Evolutionary conservation across 352 stramenopile genomes (phyloP).

Genomic region (Pythium guiyangense): DNA sequence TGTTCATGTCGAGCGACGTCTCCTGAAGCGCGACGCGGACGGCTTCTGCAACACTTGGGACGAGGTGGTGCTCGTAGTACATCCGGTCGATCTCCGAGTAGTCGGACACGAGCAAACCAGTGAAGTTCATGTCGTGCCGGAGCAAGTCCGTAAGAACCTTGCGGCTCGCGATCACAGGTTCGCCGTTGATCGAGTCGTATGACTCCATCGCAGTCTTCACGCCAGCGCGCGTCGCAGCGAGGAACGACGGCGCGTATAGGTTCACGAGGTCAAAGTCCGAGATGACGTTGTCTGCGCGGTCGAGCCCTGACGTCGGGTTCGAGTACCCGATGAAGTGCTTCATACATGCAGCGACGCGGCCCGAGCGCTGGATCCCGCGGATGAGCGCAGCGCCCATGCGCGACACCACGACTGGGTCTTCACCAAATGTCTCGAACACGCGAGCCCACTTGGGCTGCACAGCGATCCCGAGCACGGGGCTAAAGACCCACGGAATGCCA

Average conservation of each 20-base stretch:
- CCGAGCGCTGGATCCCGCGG: slow-evolving; percentile 71
- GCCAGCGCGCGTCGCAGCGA: slow-evolving; percentile 55
- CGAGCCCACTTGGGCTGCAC: slow-evolving; percentile 82
- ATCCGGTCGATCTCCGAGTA: slow-evolving; percentile 91
- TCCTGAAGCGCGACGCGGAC: slow-evolving; percentile 66
- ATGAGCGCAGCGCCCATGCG: slow-evolving; percentile 71
- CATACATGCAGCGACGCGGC: slow-evolving; percentile 74
- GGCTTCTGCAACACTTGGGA: slow-evolving; percentile 49
- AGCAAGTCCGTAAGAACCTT: slow-evolving; percentile 78
- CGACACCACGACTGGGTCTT: slow-evolving; percentile 79
- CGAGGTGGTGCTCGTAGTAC: slow-evolving; percentile 76
- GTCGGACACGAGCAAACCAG: slow-evolving; percentile 89
- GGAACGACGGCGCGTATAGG: slow-evolving; percentile 71
- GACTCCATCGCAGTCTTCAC: slow-evolving; percentile 89
- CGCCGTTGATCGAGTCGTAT: slow-evolving; percentile 87
- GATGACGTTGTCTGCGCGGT: slow-evolving; percentile 67
- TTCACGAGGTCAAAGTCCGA: slow-evolving; percentile 69
- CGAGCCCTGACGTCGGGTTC: slow-evolving; percentile 53
- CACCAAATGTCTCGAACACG: slow-evolving; percentile 93
- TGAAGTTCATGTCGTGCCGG: slow-evolving; percentile 84
- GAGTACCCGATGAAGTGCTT: slow-evolving; percentile 89
- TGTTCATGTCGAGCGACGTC: slow-evolving; percentile 92
- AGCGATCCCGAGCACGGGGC: slow-evolving; percentile 82
- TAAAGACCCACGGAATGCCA: slow-evolving; percentile 91
- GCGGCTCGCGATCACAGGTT: slow-evolving; percentile 82